A percentile compares a stretch with the other conserved stretches of the same genome.
Conservation (phyloP, 306 rosid genomes). For the Corylus americana region DNA sequence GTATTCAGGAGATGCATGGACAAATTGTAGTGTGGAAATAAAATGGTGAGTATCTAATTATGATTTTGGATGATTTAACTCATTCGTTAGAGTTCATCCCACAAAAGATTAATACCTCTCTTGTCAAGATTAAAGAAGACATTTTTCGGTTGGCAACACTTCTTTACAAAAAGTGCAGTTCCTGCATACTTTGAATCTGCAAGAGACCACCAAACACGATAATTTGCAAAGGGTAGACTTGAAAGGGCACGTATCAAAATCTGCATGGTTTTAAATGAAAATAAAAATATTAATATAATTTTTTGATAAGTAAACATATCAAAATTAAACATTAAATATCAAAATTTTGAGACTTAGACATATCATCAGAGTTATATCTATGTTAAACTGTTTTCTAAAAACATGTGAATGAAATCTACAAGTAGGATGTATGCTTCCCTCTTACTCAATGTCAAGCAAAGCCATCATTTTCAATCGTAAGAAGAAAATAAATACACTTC, state of each 20-base stretch:
- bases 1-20: neutral
- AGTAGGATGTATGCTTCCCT: neutral
- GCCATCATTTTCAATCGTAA: neutral
- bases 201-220: conserved; percentile 95
- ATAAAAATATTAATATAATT: neutral
- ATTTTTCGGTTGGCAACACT: conserved; percentile 74
- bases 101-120: conserved; percentile 51
- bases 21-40: neutral
- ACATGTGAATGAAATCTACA: neutral
- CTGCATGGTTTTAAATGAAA: conserved; percentile 49
- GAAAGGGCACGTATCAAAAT: conserved; percentile 83
- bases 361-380: neutral
- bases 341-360: conserved; percentile 6
- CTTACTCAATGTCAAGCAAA: neutral
- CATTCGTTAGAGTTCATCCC: neutral
- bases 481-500: neutral
- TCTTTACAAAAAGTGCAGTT: conserved; percentile 79
- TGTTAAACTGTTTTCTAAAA: neutral
- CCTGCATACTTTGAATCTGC: conserved; percentile 98
- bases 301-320: no score
- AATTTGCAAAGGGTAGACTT: conserved; percentile 72
- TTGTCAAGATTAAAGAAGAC: conserved; percentile 87
- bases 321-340: conserved; percentile 16
- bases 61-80: neutral
- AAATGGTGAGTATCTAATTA: neutral